Evolutionary conservation across 371 early-diverging fungal species (phyloP).

Genomic region (Chytridiales sp.): DNA sequence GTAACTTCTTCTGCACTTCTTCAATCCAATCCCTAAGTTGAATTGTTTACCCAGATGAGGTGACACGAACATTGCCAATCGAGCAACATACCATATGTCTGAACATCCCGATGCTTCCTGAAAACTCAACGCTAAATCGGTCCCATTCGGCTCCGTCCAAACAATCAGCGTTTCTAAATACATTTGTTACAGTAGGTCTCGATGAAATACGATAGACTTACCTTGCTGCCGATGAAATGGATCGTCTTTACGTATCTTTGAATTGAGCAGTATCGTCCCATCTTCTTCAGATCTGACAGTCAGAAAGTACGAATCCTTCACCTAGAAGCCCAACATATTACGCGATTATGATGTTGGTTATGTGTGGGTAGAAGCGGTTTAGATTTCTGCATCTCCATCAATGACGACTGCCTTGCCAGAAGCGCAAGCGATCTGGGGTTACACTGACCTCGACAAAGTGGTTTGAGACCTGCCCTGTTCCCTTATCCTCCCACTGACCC

Average conservation of each 20-base stretch:
- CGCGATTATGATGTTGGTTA: too few relatives aligned
- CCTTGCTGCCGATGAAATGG: constrained; percentile 81
- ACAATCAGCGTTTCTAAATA: constrained; percentile 79
- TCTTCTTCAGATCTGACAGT: constrained; percentile 68
- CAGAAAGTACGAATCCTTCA: constrained; percentile 53
- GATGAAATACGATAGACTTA: constrained; percentile 29
- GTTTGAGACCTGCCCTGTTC: constrained; percentile 65
- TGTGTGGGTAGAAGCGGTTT: too few relatives aligned
- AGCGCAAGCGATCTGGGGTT: too few relatives aligned
- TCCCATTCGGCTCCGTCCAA: constrained; percentile 81
- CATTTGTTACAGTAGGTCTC: neutral
- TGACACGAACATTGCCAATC: neutral
- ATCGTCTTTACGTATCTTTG: constrained; percentile 62
- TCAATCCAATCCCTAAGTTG: constrained; percentile 30
- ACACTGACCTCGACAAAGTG: constrained; percentile 37
- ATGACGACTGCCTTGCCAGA: too few relatives aligned
- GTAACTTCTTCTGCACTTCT: constrained; percentile 30
- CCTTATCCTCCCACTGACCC: constrained; percentile 76
- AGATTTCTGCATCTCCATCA: too few relatives aligned
- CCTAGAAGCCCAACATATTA: too few relatives aligned
- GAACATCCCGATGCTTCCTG: constrained; percentile 81
- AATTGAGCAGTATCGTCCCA: constrained; percentile 59
- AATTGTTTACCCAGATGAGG: neutral
- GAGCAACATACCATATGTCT: constrained; percentile 68
- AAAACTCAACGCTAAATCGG: constrained; percentile 88